Base-by-base conservation (phyloP, 352 stramenopile genomes). In the Globisporangium cylindrosporum region DNA sequence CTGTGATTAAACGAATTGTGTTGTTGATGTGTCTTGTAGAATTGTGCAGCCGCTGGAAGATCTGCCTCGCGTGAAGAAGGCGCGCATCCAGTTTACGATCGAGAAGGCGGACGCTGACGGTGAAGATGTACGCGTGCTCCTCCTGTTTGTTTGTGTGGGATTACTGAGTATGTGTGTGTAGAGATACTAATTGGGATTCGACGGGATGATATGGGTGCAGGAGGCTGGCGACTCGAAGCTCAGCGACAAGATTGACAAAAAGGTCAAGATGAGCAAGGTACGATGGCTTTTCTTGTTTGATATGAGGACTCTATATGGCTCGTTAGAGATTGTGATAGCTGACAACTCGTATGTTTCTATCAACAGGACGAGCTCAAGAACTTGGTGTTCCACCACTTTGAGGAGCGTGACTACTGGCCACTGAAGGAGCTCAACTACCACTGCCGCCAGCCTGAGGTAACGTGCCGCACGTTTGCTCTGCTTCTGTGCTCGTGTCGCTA, bases 261-360 rank as follows among this genome's bases (percentile, higher is more conserved):
- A 94, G 84, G 80, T 94, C 73, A 94, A 95, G 83, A 94, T 95
- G 85, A 93, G 86, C 84, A 92, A 92, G 74, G 87, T 92, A 75
- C 46, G 61, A 15, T 25, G n/a, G 0, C 14, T 34, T 4, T 36
- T 34, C 29, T 56, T 46, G 24, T 24, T 38, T 38, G 10, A 12
- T 51, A n/a, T 12, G 6, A 8, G 18, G 18, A 22, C 43, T 51
- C 43, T 51, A 7, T 22, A 51, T 51, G 43, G 3, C 43, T 51
- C 43, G 15, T 24, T 51, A 22, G 6, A 51, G 9, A 22, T 51
- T 62, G 14, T 38, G 12, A 5, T 53, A 57, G 48, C 12, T 59
- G 36, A 60, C 27, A 32, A 67, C 59, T 27, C 43, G 58, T 18
- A 27, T 43, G 22, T 64, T 22, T 27, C 4, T 60, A 15, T 59